These are phyloP conservation scores for Trametes cubensis DNA, from an alignment of 768 basidiomycete species.

Conservation along the genomic window DNA sequence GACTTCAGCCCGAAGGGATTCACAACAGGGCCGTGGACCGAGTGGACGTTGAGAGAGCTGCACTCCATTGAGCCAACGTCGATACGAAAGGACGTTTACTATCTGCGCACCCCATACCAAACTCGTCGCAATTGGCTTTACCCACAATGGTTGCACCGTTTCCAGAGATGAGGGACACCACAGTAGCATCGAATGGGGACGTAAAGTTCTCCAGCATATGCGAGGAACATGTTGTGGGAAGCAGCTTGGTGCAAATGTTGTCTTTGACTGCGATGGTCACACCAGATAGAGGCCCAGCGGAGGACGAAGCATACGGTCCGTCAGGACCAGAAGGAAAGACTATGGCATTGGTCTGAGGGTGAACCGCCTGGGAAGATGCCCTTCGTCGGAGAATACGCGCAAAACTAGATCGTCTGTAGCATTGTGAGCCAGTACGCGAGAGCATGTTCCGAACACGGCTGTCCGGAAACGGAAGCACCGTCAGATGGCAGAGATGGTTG, in stretches of 20 bases:
- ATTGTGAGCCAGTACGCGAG: conserved; percentile 5
- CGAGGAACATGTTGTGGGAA: conserved; percentile 81
- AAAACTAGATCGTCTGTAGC: not conserved
- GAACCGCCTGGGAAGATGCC: not conserved
- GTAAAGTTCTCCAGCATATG: conserved; percentile 70
- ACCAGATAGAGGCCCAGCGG: conserved; percentile 37
- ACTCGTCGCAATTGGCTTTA: conserved; percentile 96
- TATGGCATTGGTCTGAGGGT: conserved; percentile 8
- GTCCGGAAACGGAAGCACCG: too few relatives aligned
- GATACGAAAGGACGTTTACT: conserved; percentile 26
- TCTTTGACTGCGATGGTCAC: conserved; percentile 79
- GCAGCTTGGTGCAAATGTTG: conserved; percentile 71
- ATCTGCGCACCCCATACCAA: conserved; percentile 88
- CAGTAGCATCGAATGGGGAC: conserved; percentile 87
- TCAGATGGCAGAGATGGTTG: conserved; percentile 2
- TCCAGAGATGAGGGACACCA: conserved; percentile 60
- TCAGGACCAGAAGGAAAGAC: not conserved
- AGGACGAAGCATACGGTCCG: not conserved
- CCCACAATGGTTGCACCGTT: conserved; percentile 77
- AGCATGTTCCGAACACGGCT: conserved; percentile 4
- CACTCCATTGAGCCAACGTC: not conserved
- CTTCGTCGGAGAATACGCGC: not conserved
- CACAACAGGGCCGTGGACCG: conserved; percentile 72
- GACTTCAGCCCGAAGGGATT: conserved; percentile 56
- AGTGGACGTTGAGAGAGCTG: conserved; percentile 79